Percentiles rank a stretch among this genome's conserved stretches.
These are phyloP conservation scores for Ogataea kodamae DNA, from an alignment of 805 yeast genomes.

Conservation along the genomic window DNA sequence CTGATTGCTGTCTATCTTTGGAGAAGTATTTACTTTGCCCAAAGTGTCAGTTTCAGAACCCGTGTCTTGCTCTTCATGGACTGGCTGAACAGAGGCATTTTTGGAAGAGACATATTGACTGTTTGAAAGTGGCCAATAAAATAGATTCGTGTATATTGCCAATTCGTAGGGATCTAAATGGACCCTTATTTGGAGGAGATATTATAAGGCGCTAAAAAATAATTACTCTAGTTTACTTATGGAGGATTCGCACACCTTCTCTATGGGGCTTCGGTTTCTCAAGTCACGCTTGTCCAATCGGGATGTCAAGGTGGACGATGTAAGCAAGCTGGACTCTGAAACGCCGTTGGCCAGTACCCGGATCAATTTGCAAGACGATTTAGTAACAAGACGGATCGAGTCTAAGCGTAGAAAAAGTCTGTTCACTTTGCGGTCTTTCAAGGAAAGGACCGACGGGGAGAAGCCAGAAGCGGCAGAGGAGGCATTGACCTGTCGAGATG, in stretches of 20 bases:
- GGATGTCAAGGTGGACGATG: conserved; percentile 11
- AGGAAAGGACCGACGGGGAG: conserved; percentile 9
- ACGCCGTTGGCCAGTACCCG: conserved; percentile 4
- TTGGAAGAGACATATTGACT: conserved; percentile 45
- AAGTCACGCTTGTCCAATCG: conserved; percentile 22
- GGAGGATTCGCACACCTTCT: conserved; percentile 23
- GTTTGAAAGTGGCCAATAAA: conserved; percentile 15
- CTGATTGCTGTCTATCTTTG: conserved; percentile 67
- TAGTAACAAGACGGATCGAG: conserved; percentile 2
- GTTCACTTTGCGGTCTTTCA: conserved; percentile 16
- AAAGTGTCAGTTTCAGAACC: conserved; percentile 61
- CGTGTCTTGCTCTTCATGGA: conserved; percentile 63
- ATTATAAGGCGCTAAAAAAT: conserved; percentile 8
- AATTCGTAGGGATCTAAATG: conserved; percentile 1
- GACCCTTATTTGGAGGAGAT: conserved; percentile 3
- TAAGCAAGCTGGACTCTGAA: conserved; percentile 5
- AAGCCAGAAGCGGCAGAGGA: conserved; percentile 1
- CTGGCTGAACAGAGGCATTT: conserved; percentile 61
- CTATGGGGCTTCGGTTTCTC: conserved; percentile 24
- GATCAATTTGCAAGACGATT: conserved; percentile 14
- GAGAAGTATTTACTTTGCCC: conserved; percentile 69
- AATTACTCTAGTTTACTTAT: no score
- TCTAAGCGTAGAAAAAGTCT: conserved; percentile 16
- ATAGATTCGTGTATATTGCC: conserved; percentile 9
- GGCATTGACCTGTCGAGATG: conserved; percentile 7